phyloP scores from a whole-genome alignment of 441 rosid genomes.

The Viola pubescens region DNA sequence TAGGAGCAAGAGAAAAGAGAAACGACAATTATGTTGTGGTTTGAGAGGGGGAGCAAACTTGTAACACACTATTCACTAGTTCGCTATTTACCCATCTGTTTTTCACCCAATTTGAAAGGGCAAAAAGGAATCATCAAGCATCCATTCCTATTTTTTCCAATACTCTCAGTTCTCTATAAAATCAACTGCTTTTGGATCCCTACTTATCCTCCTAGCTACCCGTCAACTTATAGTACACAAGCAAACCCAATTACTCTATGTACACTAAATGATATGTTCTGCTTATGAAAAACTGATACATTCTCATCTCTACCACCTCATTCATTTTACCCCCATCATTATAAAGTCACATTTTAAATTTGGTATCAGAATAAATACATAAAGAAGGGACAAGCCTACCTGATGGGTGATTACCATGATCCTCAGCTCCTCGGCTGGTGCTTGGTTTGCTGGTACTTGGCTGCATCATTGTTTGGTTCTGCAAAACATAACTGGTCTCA shows the following conservation, averaged over 20 bases:
- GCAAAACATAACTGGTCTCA: constrained; percentile 10
- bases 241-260: too few relatives aligned
- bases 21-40: too few relatives aligned
- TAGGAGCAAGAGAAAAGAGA: neutral
- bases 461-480: constrained; percentile 47
- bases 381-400: constrained; percentile 27
- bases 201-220: too few relatives aligned
- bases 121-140: too few relatives aligned
- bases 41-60: neutral
- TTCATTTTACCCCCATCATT: too few relatives aligned
- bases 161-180: too few relatives aligned
- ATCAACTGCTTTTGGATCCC: too few relatives aligned
- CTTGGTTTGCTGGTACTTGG: constrained; percentile 48
- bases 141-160: too few relatives aligned
- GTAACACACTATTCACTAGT: neutral
- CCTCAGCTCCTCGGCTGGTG: constrained; percentile 37
- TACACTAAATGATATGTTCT: too few relatives aligned
- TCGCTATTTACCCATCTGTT: too few relatives aligned
- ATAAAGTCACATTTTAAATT: neutral
- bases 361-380: neutral
- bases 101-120: too few relatives aligned
- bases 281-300: neutral
- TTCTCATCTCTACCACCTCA: neutral
- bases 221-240: too few relatives aligned
- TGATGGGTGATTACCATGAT: constrained; percentile 33